Conservation (phyloP, 345 rosid genomes). For the Pugionium dolabratum region DNA sequence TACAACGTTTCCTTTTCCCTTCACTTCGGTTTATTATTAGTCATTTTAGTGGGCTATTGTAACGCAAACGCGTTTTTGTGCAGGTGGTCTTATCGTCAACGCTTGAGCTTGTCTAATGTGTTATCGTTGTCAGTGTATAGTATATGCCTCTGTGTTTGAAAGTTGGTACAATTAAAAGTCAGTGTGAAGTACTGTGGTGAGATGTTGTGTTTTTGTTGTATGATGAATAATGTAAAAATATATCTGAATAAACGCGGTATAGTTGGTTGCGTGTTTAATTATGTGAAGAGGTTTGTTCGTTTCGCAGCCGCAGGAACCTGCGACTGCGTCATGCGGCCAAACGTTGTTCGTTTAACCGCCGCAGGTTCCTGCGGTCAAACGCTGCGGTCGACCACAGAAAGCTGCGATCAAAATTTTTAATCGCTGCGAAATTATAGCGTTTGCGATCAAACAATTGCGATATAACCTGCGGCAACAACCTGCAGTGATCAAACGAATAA, state of each 20-base stretch:
- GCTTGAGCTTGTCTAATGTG: conserved; percentile 24
- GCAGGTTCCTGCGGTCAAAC: no score
- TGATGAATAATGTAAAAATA: conserved; percentile 16
- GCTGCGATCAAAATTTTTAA: no score
- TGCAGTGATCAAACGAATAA: no score
- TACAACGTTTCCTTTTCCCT: no score
- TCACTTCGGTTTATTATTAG: not conserved
- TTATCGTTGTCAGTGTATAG: not conserved
- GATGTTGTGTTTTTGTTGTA: conserved; percentile 14
- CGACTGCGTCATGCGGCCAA: no score
- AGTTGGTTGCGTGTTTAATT: not conserved
- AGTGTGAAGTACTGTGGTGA: conserved; percentile 2
- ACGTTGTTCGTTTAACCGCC: no score
- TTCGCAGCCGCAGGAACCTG: no score
- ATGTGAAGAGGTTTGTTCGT: not conserved
- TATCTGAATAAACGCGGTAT: conserved; percentile 18
- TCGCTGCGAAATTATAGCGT: no score
- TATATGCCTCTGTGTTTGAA: not conserved
- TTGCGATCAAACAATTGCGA: no score
- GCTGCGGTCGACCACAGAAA: no score
- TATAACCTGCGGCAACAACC: no score
- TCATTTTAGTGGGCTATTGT: not conserved
- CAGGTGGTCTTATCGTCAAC: conserved; percentile 42
- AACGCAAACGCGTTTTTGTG: conserved; percentile 11
- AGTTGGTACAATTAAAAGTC: conserved; percentile 9